Conservation (phyloP, 2,329 filamentous ascomycete species). For the Diplodia corticola region DNA sequence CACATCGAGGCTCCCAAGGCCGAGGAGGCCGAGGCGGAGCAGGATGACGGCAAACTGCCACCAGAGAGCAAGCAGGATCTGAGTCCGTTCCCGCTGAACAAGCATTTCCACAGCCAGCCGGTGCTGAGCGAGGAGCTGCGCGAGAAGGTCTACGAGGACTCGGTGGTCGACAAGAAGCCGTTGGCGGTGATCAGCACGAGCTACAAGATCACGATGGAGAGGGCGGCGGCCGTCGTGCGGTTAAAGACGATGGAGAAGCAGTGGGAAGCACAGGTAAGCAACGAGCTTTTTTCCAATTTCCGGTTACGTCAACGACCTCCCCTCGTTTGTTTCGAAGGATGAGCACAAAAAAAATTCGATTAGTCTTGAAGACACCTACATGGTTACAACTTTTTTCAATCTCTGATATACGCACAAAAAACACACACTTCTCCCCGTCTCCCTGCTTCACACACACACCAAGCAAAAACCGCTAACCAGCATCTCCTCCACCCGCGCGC, state of each 20-base stretch:
- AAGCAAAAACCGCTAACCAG: neutral
- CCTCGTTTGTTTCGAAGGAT: slow-evolving; percentile 53
- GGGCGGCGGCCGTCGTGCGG: slow-evolving; percentile 81
- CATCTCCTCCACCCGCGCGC: slow-evolving; percentile 8
- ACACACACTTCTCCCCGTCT: slow-evolving; percentile 22
- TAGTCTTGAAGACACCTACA: slow-evolving; percentile 97
- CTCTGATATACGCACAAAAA: slow-evolving; percentile 61
- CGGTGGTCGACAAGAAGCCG: slow-evolving; percentile 40
- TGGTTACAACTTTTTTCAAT: slow-evolving; percentile 84
- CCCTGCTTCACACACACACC: neutral
- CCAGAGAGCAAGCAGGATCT: slow-evolving; percentile 38
- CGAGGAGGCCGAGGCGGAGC: neutral
- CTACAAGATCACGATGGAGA: slow-evolving; percentile 75
- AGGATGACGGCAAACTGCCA: slow-evolving; percentile 26
- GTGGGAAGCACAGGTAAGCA: slow-evolving; percentile 72
- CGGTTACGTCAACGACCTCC: neutral
- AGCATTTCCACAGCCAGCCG: slow-evolving; percentile 66
- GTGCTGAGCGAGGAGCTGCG: slow-evolving; percentile 73
- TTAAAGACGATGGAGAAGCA: slow-evolving; percentile 83
- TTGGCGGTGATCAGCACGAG: slow-evolving; percentile 76
- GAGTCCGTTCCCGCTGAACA: slow-evolving; percentile 73
- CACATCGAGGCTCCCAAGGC: slow-evolving; percentile 24
- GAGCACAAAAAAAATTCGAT: slow-evolving; percentile 80
- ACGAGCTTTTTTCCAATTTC: neutral
- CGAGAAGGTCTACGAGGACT: slow-evolving; percentile 67